Percentiles rank a stretch among this genome's conserved stretches.
These are phyloP conservation scores for Aureobasidium sp. DNA, from an alignment of 2,329 filamentous ascomycete species.

Conservation along the genomic window DNA sequence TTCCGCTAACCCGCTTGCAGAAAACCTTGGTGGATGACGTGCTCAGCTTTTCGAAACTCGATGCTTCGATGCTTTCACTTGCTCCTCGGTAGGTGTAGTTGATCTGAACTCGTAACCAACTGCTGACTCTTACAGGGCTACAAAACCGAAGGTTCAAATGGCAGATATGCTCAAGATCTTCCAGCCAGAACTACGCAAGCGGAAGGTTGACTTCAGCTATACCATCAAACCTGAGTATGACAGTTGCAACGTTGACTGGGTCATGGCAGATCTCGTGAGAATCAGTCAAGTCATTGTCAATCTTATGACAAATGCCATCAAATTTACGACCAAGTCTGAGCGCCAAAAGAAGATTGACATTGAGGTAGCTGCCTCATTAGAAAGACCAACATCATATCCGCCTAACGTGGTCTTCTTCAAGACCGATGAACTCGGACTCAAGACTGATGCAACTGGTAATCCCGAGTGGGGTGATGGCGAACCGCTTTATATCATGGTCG, in stretches of 20 bases:
- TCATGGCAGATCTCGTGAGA: constrained; percentile 14
- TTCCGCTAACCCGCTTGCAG: background rate
- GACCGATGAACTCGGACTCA: constrained; percentile 19
- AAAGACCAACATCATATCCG: constrained; percentile 33
- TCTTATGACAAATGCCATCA: constrained; percentile 16
- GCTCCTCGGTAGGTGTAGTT: constrained; percentile 15
- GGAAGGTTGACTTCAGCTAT: constrained; percentile 22
- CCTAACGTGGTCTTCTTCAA: constrained; percentile 21
- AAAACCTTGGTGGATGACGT: constrained; percentile 34
- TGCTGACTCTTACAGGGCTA: constrained; percentile 1
- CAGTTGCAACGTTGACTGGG: constrained; percentile 15
- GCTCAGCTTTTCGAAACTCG: constrained; percentile 26
- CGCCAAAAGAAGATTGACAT: constrained; percentile 14
- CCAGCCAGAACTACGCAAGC: constrained; percentile 25
- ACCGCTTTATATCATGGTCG: constrained; percentile 13
- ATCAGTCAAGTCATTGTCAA: constrained; percentile 15
- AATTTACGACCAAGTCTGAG: constrained; percentile 16
- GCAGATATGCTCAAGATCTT: constrained; percentile 26
- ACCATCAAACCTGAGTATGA: constrained; percentile 20
- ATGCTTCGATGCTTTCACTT: constrained; percentile 23
- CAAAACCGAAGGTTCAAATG: constrained; percentile 20
- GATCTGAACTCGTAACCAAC: background rate
- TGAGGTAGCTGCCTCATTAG: constrained; percentile 18
- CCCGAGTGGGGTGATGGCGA: constrained; percentile 30
- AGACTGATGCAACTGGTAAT: constrained; percentile 32